Evolutionary conservation across 495 filamentous ascomycete genomes (phyloP).

Genomic region (Massariosphaeria phaeospora): DNA sequence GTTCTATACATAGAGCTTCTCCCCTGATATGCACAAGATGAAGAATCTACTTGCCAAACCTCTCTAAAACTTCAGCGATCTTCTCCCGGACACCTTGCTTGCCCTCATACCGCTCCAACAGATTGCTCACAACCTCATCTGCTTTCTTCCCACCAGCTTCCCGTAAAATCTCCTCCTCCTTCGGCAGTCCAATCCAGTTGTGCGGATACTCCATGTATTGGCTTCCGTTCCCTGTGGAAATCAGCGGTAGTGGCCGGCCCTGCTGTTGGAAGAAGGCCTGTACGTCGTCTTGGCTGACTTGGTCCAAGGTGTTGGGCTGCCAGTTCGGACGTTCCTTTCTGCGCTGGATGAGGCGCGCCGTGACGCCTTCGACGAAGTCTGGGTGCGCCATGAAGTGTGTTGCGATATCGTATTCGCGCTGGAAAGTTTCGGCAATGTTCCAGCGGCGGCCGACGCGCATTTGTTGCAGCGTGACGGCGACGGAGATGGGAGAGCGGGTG

Average conservation of each 20-base stretch:
- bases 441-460: slow-evolving; percentile 70
- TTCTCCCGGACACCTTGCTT: slow-evolving; percentile 46
- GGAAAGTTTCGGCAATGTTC: slow-evolving; percentile 77
- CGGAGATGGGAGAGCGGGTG: slow-evolving; percentile 72
- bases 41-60: slow-evolving; percentile 21
- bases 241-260: slow-evolving; percentile 50
- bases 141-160: slow-evolving; percentile 36
- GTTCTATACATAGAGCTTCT: too few relatives aligned
- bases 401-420: slow-evolving; percentile 74
- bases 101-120: slow-evolving; percentile 42
- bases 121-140: slow-evolving; percentile 46
- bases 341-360: slow-evolving; percentile 59
- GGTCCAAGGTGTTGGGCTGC: slow-evolving; percentile 64
- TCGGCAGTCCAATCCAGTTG: slow-evolving; percentile 61
- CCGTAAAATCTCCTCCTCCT: slow-evolving; percentile 61
- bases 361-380: slow-evolving; percentile 85
- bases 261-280: slow-evolving; percentile 57
- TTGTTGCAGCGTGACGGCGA: slow-evolving; percentile 75
- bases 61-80: slow-evolving; percentile 42
- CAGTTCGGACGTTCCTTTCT: slow-evolving; percentile 60
- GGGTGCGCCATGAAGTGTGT: slow-evolving; percentile 75
- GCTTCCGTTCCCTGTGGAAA: slow-evolving; percentile 35
- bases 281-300: slow-evolving; percentile 51
- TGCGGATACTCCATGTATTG: slow-evolving; percentile 66
- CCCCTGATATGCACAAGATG: too few relatives aligned